These are phyloP conservation scores for Chlorella sp. DNA, from an alignment of 139 green algal genomes.

Conservation along the genomic window DNA sequence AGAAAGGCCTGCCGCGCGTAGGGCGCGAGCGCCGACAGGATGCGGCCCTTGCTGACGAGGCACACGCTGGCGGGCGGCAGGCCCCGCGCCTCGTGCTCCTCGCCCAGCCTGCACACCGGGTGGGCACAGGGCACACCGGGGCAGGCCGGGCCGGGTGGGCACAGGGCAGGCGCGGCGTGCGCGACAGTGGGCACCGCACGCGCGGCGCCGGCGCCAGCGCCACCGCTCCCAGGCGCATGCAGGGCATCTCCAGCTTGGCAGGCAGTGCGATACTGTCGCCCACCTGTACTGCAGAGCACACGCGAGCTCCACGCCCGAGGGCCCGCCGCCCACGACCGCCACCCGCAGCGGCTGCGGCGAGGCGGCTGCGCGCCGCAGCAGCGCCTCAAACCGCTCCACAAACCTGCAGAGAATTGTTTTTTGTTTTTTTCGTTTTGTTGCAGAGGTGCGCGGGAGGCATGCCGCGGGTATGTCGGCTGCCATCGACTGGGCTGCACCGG, in stretches of 20 bases:
- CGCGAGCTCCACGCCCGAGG: constrained; percentile 88
- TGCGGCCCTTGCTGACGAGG: constrained; percentile 45
- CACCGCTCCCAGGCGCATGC: too few relatives aligned
- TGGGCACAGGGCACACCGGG: too few relatives aligned
- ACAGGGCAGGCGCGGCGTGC: too few relatives aligned
- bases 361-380: constrained; percentile 13
- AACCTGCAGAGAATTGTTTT: constrained; percentile 54
- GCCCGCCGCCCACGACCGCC: constrained; percentile 88
- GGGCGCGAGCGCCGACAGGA: constrained; percentile 47
- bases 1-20: constrained; percentile 44
- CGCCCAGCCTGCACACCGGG: neutral
- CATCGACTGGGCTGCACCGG: too few relatives aligned
- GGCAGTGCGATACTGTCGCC: constrained; percentile 17
- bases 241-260: too few relatives aligned
- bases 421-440: too few relatives aligned
- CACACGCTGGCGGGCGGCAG: constrained; percentile 2
- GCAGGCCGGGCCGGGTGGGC: too few relatives aligned
- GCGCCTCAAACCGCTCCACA: constrained; percentile 49
- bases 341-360: constrained; percentile 48
- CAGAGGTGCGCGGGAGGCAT: too few relatives aligned
- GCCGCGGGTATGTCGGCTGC: too few relatives aligned
- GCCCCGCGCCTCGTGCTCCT: constrained; percentile 21
- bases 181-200: too few relatives aligned
- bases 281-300: constrained; percentile 71
- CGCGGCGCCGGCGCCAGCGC: too few relatives aligned